Percentiles rank a stretch among this genome's conserved stretches.
phyloP scores from a whole-genome alignment of 768 basidiomycete genomes.

The Ephemerocybe angulata region DNA sequence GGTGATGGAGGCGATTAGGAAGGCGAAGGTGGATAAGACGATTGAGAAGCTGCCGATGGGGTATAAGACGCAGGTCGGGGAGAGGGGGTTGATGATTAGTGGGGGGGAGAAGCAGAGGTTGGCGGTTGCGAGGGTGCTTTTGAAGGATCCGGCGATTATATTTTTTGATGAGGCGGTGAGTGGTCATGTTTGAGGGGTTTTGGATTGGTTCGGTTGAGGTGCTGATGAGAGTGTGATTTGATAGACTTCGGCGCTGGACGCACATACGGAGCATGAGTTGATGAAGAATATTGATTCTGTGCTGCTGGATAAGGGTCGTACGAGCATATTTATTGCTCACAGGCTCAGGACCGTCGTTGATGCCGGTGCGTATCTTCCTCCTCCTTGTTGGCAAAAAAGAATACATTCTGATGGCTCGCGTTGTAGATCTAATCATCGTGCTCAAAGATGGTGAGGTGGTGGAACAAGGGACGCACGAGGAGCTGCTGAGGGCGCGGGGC shows the following conservation, averaged over 20 bases:
- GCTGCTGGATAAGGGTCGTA: constrained; percentile 73
- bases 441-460: constrained; percentile 86
- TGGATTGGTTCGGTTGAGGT: background rate
- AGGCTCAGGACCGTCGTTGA: constrained; percentile 86
- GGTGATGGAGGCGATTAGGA: constrained; percentile 76
- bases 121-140: constrained; percentile 86
- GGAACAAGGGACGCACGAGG: constrained; percentile 92
- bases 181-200: constrained; percentile 16
- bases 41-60: constrained; percentile 79
- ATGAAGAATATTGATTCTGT: constrained; percentile 90
- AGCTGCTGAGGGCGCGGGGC: constrained; percentile 67
- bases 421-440: constrained; percentile 85
- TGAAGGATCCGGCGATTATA: constrained; percentile 93
- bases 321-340: constrained; percentile 97
- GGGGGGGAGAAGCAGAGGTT: constrained; percentile 98
- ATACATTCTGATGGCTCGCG: background rate
- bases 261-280: constrained; percentile 89
- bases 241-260: constrained; percentile 93
- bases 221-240: background rate
- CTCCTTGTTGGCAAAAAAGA: background rate
- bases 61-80: constrained; percentile 90
- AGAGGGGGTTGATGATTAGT: constrained; percentile 95
- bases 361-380: constrained; percentile 53
- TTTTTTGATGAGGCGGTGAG: constrained; percentile 98
- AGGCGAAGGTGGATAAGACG: constrained; percentile 84